Conservation (phyloP, 108 stramenopile genomes). For the Skeletonema potamos region DNA sequence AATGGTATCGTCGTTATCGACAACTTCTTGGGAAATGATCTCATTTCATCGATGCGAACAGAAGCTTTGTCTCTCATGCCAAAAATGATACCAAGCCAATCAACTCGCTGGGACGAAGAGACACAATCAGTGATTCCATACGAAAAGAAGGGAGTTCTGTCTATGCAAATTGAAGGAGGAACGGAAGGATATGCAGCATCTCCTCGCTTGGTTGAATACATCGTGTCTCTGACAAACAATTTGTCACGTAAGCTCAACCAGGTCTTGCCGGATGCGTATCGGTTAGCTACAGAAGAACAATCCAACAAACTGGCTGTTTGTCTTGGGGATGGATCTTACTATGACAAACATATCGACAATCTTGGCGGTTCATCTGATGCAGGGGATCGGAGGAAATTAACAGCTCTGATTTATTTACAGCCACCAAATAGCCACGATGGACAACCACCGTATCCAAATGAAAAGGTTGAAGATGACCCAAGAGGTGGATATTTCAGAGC, state of each 20-base stretch:
- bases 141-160: constrained; percentile 37
- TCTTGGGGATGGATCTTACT: constrained; percentile 32
- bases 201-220: constrained; percentile 33
- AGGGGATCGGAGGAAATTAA: constrained; percentile 33
- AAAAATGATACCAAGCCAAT: constrained; percentile 32
- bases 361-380: constrained; percentile 12
- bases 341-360: constrained; percentile 44
- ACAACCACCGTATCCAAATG: constrained; percentile 19
- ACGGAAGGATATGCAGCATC: constrained; percentile 21
- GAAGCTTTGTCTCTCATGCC: constrained; percentile 28
- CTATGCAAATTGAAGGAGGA: constrained; percentile 33
- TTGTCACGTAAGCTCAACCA: constrained; percentile 27
- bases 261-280: constrained; percentile 18
- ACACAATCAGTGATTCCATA: constrained; percentile 29
- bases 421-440: constrained; percentile 16
- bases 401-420: constrained; percentile 32
- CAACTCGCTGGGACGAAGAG: constrained; percentile 36
- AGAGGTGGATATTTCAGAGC: constrained; percentile 37
- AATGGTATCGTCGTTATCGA: constrained; percentile 24
- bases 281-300: constrained; percentile 20
- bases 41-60: constrained; percentile 19
- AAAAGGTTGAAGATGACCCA: constrained; percentile 31
- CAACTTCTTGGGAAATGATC: constrained; percentile 28
- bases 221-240: constrained; percentile 23
- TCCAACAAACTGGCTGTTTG: constrained; percentile 37